Evolutionary conservation across 129 eudicot genomes (phyloP).

Genomic region (Tanacetum coccineum): DNA sequence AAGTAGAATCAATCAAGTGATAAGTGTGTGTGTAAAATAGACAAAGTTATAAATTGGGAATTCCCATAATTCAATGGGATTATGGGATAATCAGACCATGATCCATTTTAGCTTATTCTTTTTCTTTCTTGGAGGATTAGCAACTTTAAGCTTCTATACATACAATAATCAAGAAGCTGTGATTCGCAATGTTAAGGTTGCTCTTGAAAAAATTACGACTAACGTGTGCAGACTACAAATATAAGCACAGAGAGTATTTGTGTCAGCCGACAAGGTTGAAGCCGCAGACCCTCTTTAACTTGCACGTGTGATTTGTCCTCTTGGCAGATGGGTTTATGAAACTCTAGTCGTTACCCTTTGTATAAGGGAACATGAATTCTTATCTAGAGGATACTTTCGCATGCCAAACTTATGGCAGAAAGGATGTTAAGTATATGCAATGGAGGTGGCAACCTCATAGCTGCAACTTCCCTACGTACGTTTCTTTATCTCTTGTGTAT

Average conservation of each 20-base stretch:
- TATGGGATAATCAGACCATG: conserved; percentile 24
- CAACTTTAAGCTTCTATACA: conserved; percentile 18
- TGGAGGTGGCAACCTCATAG: conserved; percentile 72
- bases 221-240: background rate
- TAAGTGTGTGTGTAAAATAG: too few relatives aligned
- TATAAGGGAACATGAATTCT: conserved; percentile 45
- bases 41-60: too few relatives aligned
- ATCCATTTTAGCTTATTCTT: conserved; percentile 27
- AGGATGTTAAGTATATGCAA: conserved; percentile 40
- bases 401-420: conserved; percentile 53
- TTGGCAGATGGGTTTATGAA: conserved; percentile 62
- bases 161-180: conserved; percentile 11
- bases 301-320: conserved; percentile 47
- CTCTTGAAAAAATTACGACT: background rate
- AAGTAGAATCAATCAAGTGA: too few relatives aligned
- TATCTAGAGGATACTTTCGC: conserved; percentile 47
- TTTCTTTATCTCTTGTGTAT: conserved; percentile 13
- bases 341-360: conserved; percentile 43
- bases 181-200: background rate
- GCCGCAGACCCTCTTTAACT: background rate
- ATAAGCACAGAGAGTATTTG: conserved; percentile 12
- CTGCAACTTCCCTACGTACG: conserved; percentile 54
- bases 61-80: too few relatives aligned
- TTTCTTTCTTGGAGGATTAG: conserved; percentile 30
- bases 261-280: conserved; percentile 10